Conservation (phyloP, 495 filamentous ascomycete species). For the Hypoxylon rickii region DNA sequence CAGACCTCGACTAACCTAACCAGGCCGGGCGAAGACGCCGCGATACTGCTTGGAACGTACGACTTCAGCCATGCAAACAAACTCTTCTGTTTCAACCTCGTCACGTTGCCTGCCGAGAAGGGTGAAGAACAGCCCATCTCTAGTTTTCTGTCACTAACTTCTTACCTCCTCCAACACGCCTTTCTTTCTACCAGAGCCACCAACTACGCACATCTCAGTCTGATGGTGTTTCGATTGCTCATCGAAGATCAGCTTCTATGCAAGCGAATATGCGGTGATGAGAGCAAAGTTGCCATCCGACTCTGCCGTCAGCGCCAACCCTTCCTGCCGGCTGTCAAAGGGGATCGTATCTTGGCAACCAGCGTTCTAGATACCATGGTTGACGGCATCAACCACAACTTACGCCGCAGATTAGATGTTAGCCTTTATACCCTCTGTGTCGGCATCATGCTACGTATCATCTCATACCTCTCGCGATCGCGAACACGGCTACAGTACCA, state of each 20-base stretch:
- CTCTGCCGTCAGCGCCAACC: slow-evolving; percentile 90
- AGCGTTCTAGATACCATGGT: slow-evolving; percentile 83
- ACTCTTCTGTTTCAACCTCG: slow-evolving; percentile 85
- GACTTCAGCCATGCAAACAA: slow-evolving; percentile 96
- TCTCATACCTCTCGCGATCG: slow-evolving; percentile 81
- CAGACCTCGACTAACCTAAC: slow-evolving; percentile 31
- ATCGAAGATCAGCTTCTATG: slow-evolving; percentile 85
- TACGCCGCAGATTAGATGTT: slow-evolving; percentile 81
- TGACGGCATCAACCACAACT: slow-evolving; percentile 92
- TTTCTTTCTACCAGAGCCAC: slow-evolving; percentile 78
- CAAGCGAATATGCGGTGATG: slow-evolving; percentile 83
- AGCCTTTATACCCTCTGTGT: slow-evolving; percentile 80
- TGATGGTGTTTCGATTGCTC: slow-evolving; percentile 82
- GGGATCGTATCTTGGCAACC: slow-evolving; percentile 71
- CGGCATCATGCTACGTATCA: slow-evolving; percentile 77
- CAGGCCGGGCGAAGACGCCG: slow-evolving; percentile 78
- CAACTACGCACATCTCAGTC: slow-evolving; percentile 79
- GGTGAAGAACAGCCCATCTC: slow-evolving; percentile 76
- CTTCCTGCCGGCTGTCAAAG: slow-evolving; percentile 74
- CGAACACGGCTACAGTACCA: slow-evolving; percentile 82
- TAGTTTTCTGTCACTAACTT: slow-evolving; percentile 83
- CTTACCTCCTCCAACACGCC: slow-evolving; percentile 92
- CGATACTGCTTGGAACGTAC: slow-evolving; percentile 82
- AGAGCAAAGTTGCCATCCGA: slow-evolving; percentile 73
- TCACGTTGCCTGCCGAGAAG: slow-evolving; percentile 67